Conservation (phyloP, 768 basidiomycete species). For the Pisolithus albus region DNA sequence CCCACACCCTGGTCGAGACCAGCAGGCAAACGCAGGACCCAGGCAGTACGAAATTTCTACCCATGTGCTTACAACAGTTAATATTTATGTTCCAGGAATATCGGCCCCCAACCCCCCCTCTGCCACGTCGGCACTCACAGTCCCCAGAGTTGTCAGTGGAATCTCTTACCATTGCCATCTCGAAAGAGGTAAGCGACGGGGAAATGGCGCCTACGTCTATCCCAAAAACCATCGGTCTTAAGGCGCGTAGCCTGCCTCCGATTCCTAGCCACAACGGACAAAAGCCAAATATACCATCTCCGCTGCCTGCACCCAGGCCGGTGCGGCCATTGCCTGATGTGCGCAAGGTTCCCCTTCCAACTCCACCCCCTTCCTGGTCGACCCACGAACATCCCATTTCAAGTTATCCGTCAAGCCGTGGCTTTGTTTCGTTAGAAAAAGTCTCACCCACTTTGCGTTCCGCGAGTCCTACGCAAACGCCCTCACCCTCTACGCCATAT, state of each 20-base stretch:
- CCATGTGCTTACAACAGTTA: background rate
- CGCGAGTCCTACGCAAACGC: constrained; percentile 23
- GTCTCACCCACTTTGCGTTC: constrained; percentile 21
- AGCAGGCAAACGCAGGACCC: constrained; percentile 20
- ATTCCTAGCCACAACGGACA: constrained; percentile 19
- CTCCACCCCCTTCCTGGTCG: constrained; percentile 21
- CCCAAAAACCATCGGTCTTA: background rate
- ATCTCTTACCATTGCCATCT: constrained; percentile 21
- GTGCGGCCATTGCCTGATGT: constrained; percentile 15
- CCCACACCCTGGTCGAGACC: constrained; percentile 29
- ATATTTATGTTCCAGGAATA: constrained; percentile 33
- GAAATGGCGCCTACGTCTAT: background rate
- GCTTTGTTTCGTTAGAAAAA: constrained; percentile 16
- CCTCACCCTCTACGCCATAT: constrained; percentile 22
- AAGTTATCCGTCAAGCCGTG: constrained; percentile 9
- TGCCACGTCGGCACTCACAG: constrained; percentile 34
- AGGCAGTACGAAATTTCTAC: constrained; percentile 16
- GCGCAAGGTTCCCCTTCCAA: constrained; percentile 25
- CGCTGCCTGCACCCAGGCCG: constrained; percentile 14
- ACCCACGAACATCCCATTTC: constrained; percentile 18
- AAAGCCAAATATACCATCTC: constrained; percentile 6
- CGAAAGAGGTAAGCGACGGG: constrained; percentile 18
- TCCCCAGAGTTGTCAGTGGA: constrained; percentile 28
- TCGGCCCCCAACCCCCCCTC: constrained; percentile 54
- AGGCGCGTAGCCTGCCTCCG: constrained; percentile 26